Conservation (phyloP, 495 filamentous ascomycete genomes). For the Hyaloscypha finlandica region DNA sequence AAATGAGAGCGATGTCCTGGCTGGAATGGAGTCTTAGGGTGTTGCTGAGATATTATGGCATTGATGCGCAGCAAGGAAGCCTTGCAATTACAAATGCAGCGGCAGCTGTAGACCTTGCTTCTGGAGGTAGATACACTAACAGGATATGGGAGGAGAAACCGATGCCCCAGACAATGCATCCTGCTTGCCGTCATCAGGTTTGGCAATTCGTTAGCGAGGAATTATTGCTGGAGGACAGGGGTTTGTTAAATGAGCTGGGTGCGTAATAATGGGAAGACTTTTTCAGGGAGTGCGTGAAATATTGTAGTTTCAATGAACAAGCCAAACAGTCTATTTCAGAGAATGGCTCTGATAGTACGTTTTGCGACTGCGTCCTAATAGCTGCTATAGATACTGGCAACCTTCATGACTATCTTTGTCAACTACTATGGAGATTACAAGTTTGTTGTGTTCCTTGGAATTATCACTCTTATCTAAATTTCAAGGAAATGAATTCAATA, state of each 20-base stretch:
- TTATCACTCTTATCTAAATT: too few relatives aligned
- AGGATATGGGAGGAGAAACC: conserved; percentile 17
- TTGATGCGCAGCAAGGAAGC: conserved; percentile 19
- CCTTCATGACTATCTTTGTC: too few relatives aligned
- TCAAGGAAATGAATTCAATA: too few relatives aligned
- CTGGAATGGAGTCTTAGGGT: not conserved
- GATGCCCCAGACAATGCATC: conserved; percentile 18
- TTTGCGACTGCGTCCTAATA: too few relatives aligned
- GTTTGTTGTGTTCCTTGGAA: too few relatives aligned
- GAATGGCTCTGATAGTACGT: too few relatives aligned
- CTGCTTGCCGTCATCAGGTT: conserved; percentile 4
- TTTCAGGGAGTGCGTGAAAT: too few relatives aligned
- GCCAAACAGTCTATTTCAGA: too few relatives aligned
- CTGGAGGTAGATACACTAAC: not conserved
- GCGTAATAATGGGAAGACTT: not conserved
- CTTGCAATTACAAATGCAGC: conserved; percentile 16
- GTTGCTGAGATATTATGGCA: conserved; percentile 3
- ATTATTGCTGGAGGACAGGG: conserved; percentile 16
- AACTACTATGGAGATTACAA: too few relatives aligned
- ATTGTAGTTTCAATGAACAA: too few relatives aligned
- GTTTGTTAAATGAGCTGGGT: conserved; percentile 8
- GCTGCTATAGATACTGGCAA: too few relatives aligned
- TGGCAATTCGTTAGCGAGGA: conserved; percentile 18
- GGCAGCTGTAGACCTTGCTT: not conserved
- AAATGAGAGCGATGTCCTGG: not conserved